Evolutionary conservation across 2,329 filamentous ascomycete genomes (phyloP).

Genomic region (Mycosphaerella sp.): DNA sequence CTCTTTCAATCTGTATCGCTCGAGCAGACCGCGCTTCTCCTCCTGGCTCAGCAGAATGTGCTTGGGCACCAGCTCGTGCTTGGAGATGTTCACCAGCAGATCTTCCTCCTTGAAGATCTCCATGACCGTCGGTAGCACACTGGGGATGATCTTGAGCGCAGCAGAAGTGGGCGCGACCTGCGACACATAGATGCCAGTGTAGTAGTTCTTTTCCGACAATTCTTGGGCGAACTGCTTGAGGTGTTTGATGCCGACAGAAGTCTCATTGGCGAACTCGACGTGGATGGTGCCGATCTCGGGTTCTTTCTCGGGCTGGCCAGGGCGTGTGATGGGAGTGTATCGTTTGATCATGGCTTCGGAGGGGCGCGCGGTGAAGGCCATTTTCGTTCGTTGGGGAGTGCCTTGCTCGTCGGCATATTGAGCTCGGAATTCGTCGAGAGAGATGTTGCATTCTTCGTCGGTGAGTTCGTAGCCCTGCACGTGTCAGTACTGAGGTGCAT

Average conservation of each 20-base stretch:
- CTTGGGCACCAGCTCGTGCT: slow-evolving; percentile 91
- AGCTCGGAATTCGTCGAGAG: slow-evolving; percentile 70
- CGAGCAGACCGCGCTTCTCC: slow-evolving; percentile 79
- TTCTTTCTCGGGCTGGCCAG: slow-evolving; percentile 51
- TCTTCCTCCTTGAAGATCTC: slow-evolving; percentile 97
- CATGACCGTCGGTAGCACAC: slow-evolving; percentile 71
- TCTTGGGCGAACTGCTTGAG: slow-evolving; percentile 84
- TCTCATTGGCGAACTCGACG: slow-evolving; percentile 82
- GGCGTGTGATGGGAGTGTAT: slow-evolving; percentile 65
- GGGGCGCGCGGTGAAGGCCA: slow-evolving; percentile 84
- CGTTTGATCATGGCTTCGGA: slow-evolving; percentile 77
- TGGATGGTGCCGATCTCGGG: slow-evolving; percentile 77
- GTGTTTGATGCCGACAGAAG: slow-evolving; percentile 80
- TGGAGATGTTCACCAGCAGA: slow-evolving; percentile 94
- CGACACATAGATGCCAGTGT: slow-evolving; percentile 86
- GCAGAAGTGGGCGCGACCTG: slow-evolving; percentile 75
- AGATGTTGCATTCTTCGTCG: slow-evolving; percentile 81
- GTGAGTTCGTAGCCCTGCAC: slow-evolving; percentile 83
- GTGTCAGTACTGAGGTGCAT: slow-evolving; percentile 11
- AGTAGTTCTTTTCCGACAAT: slow-evolving; percentile 72
- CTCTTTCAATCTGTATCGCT: slow-evolving; percentile 93
- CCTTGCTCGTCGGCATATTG: slow-evolving; percentile 69
- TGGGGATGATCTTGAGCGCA: slow-evolving; percentile 78
- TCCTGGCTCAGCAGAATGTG: slow-evolving; percentile 85
- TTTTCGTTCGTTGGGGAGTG: slow-evolving; percentile 69